phyloP scores from a whole-genome alignment of 345 rosid genomes.

The Syzygium aqueum region DNA sequence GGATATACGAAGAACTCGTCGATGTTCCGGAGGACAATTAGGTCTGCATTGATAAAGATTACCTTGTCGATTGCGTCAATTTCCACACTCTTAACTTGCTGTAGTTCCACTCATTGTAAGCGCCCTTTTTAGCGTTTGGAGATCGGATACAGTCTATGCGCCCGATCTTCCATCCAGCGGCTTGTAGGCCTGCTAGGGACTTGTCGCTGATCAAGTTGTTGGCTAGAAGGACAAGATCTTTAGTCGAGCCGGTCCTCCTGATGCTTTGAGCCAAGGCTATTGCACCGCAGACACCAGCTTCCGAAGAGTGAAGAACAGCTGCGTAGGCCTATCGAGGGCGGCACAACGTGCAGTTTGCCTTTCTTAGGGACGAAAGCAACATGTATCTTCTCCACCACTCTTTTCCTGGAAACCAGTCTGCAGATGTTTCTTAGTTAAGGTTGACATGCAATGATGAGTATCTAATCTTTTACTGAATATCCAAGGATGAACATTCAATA shows the following conservation, averaged over 20 bases:
- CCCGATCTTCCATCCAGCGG: conserved; percentile 60
- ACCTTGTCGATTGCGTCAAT: conserved; percentile 42
- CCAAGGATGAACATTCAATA: neutral
- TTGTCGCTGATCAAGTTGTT: conserved; percentile 31
- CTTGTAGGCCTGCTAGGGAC: conserved; percentile 35
- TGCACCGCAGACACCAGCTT: conserved; percentile 84
- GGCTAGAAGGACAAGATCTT: conserved; percentile 62
- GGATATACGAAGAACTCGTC: conserved; percentile 55
- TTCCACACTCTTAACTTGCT: conserved; percentile 82
- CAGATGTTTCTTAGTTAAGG: neutral
- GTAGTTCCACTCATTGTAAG: conserved; percentile 94
- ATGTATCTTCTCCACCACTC: conserved; percentile 10
- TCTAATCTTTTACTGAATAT: neutral
- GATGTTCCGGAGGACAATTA: conserved; percentile 42
- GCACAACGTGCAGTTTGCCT: neutral
- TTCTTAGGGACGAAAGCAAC: neutral
- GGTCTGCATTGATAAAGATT: conserved; percentile 67
- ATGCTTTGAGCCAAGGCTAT: conserved; percentile 83
- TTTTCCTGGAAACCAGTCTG: conserved; percentile 5
- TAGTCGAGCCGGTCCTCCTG: conserved; percentile 30
- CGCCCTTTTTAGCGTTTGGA: conserved; percentile 34
- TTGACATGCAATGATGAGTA: neutral
- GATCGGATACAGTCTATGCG: conserved; percentile 45
- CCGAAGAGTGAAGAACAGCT: conserved; percentile 80
- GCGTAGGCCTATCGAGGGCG: conserved; percentile 46